Base-by-base conservation (phyloP, 2,329 filamentous ascomycete species). In the Fusarium paranaense region DNA sequence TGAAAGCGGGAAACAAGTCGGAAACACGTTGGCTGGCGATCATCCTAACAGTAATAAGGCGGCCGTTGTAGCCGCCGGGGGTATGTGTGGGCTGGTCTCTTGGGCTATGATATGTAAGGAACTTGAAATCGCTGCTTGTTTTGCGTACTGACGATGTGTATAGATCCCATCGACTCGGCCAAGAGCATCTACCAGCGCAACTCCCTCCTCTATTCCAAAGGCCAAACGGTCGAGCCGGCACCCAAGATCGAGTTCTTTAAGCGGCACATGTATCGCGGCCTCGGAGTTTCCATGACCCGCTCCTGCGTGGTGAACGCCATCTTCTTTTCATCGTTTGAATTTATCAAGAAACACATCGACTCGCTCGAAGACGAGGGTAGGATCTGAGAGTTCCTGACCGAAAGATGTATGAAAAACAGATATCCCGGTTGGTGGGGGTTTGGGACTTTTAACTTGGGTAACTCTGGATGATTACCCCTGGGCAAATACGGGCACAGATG, bases 281-380 rank as follows among this genome's bases (percentile, higher is more conserved):
- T 97, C 4, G 93, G 92, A 25, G 94, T 97, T 30, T 95, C 93
- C 40, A 95, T 97, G 91, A 89, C 90, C 74, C 91, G 94, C 65
- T 95, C 94, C 14, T 95, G 93, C 78, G 87, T 94, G 62, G 91
- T 97, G 76, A 97, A 97, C 81, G 94, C 94, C 75, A 93, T 97
- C 78, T 97, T 97, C 87, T 97, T 97, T 85, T 95, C 93, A 50
- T 93, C 92, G 42, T 97, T 97, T 81, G 94, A 97, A 83, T 92
- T 94, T 78, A 89, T 94, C 78, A 97, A 97, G 85, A 92, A 91
- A 81, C 86, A 87, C 73, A 90, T 91, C 82, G 88, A 89, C 78
- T 82, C 84, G 11, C 83, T 89, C 73, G 87, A 90, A 42, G 87
- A 90, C 59, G 78, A 81, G 25, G 68, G 72, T 38, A 71, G 42